A percentile compares a stretch with the other conserved stretches of the same genome.
phyloP scores from a whole-genome alignment of 805 yeast genomes.

The Yarrowia sp. region DNA sequence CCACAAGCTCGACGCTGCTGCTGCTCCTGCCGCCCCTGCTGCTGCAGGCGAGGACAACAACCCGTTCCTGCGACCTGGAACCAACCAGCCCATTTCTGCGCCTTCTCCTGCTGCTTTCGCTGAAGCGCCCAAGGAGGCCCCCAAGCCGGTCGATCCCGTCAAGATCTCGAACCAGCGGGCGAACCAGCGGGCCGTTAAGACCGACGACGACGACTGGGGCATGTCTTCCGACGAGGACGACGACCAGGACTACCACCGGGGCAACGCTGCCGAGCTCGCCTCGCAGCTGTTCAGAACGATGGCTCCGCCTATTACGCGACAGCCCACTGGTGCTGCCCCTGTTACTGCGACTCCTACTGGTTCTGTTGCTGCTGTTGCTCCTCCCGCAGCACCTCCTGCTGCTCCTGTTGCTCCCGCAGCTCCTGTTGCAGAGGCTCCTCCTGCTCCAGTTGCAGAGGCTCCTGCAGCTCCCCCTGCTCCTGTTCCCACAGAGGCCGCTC shows the following conservation, averaged over 20 bases:
- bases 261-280: constrained; percentile 45
- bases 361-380: constrained; percentile 11
- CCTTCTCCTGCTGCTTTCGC: constrained; percentile 28
- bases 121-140: constrained; percentile 31
- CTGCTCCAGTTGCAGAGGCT: background rate
- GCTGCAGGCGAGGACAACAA: background rate
- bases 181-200: constrained; percentile 38
- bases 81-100: constrained; percentile 30
- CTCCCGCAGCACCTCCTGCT: background rate
- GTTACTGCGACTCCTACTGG: constrained; percentile 17
- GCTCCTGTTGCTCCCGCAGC: background rate
- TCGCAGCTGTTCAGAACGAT: constrained; percentile 45
- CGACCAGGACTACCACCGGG: constrained; percentile 39
- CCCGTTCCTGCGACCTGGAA: constrained; percentile 20
- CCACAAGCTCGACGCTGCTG: constrained; percentile 23
- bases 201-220: constrained; percentile 40
- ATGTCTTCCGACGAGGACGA: constrained; percentile 37
- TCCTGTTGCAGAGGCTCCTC: background rate
- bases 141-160: constrained; percentile 29
- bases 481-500: no score
- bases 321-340: constrained; percentile 30
- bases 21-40: constrained; percentile 10
- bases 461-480: background rate
- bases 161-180: constrained; percentile 38
- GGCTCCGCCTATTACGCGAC: constrained; percentile 37